Conservation (phyloP, 2,329 filamentous ascomycete genomes). For the Chaetomium sp. region DNA sequence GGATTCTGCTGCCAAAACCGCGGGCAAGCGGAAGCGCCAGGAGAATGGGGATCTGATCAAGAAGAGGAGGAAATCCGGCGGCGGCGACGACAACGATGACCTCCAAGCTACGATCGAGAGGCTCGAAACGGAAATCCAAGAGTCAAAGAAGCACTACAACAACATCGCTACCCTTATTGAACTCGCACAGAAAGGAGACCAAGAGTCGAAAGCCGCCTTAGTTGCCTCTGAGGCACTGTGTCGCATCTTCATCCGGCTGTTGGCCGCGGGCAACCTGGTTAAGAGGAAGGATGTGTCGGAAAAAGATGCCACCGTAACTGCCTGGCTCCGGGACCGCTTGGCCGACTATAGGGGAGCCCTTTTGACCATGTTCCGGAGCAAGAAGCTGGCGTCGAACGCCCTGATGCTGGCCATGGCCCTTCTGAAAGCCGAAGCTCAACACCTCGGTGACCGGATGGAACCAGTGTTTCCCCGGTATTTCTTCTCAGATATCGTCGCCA, state of each 20-base stretch:
- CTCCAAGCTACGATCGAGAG: conserved; percentile 67
- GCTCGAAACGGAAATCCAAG: conserved; percentile 78
- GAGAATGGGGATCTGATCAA: conserved; percentile 48
- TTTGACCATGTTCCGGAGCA: conserved; percentile 59
- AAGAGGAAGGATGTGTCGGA: conserved; percentile 67
- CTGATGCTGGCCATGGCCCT: conserved; percentile 81
- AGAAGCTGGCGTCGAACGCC: conserved; percentile 67
- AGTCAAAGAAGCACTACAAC: conserved; percentile 90
- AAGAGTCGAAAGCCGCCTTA: conserved; percentile 59
- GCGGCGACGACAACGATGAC: conserved; percentile 53
- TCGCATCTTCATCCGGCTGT: conserved; percentile 79
- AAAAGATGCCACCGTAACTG: conserved; percentile 71
- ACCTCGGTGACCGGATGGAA: conserved; percentile 61
- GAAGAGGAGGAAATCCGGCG: conserved; percentile 54
- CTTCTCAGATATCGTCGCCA: conserved; percentile 65
- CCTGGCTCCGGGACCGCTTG: conserved; percentile 77
- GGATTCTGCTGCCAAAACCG: conserved; percentile 17
- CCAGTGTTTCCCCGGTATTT: conserved; percentile 70
- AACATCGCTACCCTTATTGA: conserved; percentile 76
- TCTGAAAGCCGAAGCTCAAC: conserved; percentile 74
- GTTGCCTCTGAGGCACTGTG: conserved; percentile 80
- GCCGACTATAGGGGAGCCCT: conserved; percentile 69
- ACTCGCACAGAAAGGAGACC: conserved; percentile 54
- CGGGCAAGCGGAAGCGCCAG: conserved; percentile 55
- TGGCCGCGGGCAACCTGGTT: conserved; percentile 71